phyloP scores from a whole-genome alignment of 495 filamentous ascomycete genomes.

The Aspergillus ostianus region DNA sequence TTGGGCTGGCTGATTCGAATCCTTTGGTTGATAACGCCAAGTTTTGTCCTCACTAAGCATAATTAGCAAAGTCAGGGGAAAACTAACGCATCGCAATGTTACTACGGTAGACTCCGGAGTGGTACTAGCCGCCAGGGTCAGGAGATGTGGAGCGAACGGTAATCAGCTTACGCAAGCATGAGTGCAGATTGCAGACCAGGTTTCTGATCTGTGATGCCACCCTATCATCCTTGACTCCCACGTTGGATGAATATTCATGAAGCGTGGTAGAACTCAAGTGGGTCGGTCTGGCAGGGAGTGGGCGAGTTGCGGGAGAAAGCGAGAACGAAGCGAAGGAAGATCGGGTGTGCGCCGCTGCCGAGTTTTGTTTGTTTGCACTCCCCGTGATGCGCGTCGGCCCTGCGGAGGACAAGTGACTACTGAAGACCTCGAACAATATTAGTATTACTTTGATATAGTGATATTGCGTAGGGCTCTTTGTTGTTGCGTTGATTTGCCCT shows the following conservation, averaged over 20 bases:
- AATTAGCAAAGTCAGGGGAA: neutral
- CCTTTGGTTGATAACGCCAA: too few species aligned
- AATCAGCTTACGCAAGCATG: neutral
- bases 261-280: neutral
- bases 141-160: neutral
- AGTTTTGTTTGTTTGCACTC: neutral
- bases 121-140: neutral
- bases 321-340: neutral
- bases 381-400: neutral
- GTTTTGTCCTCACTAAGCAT: neutral
- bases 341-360: too few species aligned
- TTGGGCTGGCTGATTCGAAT: too few species aligned
- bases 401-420: too few species aligned
- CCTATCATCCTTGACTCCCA: neutral
- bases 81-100: neutral
- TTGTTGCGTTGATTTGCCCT: too few species aligned
- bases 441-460: too few species aligned
- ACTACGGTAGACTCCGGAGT: too few species aligned
- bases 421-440: too few species aligned
- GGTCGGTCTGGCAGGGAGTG: neutral
- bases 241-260: neutral
- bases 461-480: too few species aligned
- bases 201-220: neutral
- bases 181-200: neutral
- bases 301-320: neutral